phyloP scores from a whole-genome alignment of 164 flowering plant genomes.

The Magnolia sinica region DNA sequence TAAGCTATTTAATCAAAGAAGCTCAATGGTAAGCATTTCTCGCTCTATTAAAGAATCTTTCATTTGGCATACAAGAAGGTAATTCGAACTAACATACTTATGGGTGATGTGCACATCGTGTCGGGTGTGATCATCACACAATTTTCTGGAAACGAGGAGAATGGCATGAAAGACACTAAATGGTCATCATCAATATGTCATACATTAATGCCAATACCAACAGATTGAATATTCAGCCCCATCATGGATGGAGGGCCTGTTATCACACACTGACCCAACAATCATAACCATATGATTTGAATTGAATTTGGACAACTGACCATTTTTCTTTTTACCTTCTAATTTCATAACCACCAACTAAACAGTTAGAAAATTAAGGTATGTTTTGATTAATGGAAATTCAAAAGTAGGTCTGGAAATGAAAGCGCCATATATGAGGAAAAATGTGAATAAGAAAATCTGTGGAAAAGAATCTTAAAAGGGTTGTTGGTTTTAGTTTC shows the following conservation, averaged over 20 bases:
- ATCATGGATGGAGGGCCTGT: not conserved
- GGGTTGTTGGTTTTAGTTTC: too few relatives aligned
- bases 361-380: too few relatives aligned
- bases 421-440: too few relatives aligned
- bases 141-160: not conserved
- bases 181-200: too few relatives aligned
- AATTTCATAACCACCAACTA: too few relatives aligned
- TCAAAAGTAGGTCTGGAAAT: too few relatives aligned
- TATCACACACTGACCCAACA: not conserved
- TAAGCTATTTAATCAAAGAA: constrained; percentile 41
- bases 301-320: not conserved
- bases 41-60: too few relatives aligned
- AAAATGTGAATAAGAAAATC: too few relatives aligned
- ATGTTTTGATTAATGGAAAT: too few relatives aligned
- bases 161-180: too few relatives aligned
- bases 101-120: not conserved
- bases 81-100: too few relatives aligned
- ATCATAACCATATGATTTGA: not conserved
- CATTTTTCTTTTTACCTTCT: not conserved
- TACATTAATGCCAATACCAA: not conserved
- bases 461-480: too few relatives aligned
- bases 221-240: not conserved
- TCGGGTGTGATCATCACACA: not conserved
- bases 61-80: not conserved
- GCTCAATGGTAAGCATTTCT: not conserved